Percentiles rank a stretch among this genome's conserved stretches.
phyloP scores from a whole-genome alignment of 345 rosid genomes.

The Eucalyptus urophylla region DNA sequence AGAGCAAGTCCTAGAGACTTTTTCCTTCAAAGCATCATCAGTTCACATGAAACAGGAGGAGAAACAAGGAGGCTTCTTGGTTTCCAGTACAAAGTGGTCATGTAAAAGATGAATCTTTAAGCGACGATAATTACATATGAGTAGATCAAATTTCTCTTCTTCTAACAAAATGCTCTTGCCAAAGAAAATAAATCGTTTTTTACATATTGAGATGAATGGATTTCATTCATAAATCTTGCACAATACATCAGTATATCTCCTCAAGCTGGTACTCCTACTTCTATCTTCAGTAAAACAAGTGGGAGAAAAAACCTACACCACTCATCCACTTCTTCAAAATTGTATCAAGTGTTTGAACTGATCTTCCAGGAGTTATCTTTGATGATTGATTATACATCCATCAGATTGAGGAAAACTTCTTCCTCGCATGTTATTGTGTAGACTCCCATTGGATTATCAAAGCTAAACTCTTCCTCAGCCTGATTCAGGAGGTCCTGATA shows the following conservation, averaged over 20 bases:
- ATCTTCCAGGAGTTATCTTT: background rate
- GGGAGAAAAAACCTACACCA: background rate
- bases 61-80: background rate
- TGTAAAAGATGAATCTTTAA: background rate
- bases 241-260: background rate
- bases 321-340: background rate
- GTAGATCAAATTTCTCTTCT: background rate
- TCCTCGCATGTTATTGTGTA: slow-evolving; percentile 20
- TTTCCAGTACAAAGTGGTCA: background rate
- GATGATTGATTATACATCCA: background rate
- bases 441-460: slow-evolving; percentile 21
- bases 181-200: background rate
- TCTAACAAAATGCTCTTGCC: background rate
- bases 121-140: background rate
- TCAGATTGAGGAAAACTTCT: slow-evolving; percentile 6
- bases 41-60: background rate
- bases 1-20: background rate
- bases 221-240: background rate
- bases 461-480: slow-evolving; percentile 24
- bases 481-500: slow-evolving; percentile 11
- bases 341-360: background rate
- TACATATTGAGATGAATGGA: background rate
- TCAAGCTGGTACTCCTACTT: background rate
- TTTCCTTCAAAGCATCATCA: background rate
- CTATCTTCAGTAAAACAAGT: background rate